Conservation (phyloP, 1,284 basidiomycete species). For the Coniferiporia weirii region DNA sequence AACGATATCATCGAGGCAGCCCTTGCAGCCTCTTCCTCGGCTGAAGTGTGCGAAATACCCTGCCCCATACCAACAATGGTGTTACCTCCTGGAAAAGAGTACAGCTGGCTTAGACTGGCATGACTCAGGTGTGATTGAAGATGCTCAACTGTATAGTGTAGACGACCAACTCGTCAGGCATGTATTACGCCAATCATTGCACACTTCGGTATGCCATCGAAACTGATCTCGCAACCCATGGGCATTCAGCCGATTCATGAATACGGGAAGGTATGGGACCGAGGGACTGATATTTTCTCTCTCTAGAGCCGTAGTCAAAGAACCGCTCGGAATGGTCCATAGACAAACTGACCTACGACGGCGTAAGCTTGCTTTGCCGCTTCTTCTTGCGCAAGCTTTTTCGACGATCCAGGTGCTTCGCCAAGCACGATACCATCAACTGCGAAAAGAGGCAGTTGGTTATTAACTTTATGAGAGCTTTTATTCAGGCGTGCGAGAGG, state of each 20-base stretch:
- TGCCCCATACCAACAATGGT: neutral
- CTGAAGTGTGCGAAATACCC: neutral
- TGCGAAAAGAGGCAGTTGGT: neutral
- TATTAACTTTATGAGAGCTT: neutral
- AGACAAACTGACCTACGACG: neutral
- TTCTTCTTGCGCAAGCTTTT: slow-evolving; percentile 3
- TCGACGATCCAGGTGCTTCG: neutral
- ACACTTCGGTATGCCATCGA: neutral
- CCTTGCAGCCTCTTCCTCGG: slow-evolving; percentile 4
- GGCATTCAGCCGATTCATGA: slow-evolving; percentile 8
- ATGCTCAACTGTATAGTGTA: slow-evolving; percentile 1
- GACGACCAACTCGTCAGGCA: neutral
- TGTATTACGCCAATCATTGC: neutral
- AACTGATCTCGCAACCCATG: slow-evolving; percentile 1
- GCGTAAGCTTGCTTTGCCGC: slow-evolving; percentile 3
- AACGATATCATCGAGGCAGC: neutral
- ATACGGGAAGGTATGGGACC: slow-evolving; percentile 5
- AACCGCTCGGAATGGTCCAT: neutral
- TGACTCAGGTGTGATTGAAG: neutral
- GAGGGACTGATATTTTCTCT: neutral
- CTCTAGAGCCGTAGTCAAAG: neutral
- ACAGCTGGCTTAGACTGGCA: neutral
- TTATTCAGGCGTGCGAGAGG: neutral
- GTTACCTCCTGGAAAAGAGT: neutral
- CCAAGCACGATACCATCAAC: neutral